Evolutionary conservation across 2,329 filamentous ascomycete genomes (phyloP), one percentile per base, ranked within the genome.

Genomic region (Trichoderma koningii): DNA sequence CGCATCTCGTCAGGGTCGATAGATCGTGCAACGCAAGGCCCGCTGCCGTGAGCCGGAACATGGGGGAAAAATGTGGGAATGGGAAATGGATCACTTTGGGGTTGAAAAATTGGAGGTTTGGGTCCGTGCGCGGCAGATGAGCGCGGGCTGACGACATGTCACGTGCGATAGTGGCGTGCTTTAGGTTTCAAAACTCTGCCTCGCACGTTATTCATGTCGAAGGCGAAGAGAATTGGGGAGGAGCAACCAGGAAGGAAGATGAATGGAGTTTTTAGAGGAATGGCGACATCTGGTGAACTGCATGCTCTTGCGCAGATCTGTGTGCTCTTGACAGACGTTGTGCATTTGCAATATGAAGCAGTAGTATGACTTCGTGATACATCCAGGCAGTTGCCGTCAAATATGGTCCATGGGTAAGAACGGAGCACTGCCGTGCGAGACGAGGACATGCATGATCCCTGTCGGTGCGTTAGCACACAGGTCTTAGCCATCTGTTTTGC

Each of bases 151-250:
- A 47, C 59, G 59, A 63, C 12, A 55, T 63, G 41, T 63, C 59
- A 63, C 59, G 59, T 63, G 59, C 59, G 15, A 0, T 7, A 1
- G 59, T 62, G 59, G 59, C 59, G 59, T 62, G 48, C 59, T 53
- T 38, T 34, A 41, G 48, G 57, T 15, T 42, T 44, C 47, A 12
- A 52, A 45, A 45, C 5, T 17, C 15, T 30, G 9, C n/a, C 15
- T 53, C 34, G 51, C 51, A 53, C 28, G 30, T 34, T 41, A 53
- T 19, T 41, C 6, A 19, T 53, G 23, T 30, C 26, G 57, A 47
- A 61, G 57, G 17, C 34, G 56, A 50, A 41, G 51, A 34, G 47
- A 47, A 61, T 26, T 2, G 50, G 9, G n/a, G n/a, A n/a, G n/a
- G n/a, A n/a, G n/a, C n/a, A n/a, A n/a, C n/a, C n/a, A n/a, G n/a